Evolutionary conservation across 352 stramenopile species (phyloP).

Genomic region (Blastocystis sp.): DNA sequence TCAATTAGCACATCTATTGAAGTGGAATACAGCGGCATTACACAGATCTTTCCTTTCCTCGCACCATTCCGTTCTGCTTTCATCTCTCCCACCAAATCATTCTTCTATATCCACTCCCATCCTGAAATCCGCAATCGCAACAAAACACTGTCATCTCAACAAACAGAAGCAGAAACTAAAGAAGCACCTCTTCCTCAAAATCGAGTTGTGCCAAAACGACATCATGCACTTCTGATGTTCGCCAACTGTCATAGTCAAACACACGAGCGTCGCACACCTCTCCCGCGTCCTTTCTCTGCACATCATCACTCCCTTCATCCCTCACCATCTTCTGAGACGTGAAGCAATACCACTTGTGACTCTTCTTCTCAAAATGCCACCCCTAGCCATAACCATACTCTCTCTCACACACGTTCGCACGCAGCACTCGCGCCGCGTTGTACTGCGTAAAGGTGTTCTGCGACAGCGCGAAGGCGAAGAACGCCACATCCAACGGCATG

Average conservation of each 20-base stretch:
- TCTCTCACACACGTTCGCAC: background rate
- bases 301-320: background rate
- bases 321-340: background rate
- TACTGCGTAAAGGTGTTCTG: constrained; percentile 49
- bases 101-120: too few relatives aligned
- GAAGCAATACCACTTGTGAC: constrained; percentile 32
- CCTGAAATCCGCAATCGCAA: too few relatives aligned
- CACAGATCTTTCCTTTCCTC: too few relatives aligned
- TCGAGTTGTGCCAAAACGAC: background rate
- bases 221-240: background rate
- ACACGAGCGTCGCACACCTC: constrained; percentile 34
- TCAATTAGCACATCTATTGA: too few relatives aligned
- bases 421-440: background rate
- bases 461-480: constrained; percentile 41
- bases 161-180: background rate
- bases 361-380: background rate
- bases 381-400: too few relatives aligned
- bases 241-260: constrained; percentile 51
- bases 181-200: constrained; percentile 32
- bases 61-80: too few relatives aligned
- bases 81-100: too few relatives aligned
- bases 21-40: too few relatives aligned
- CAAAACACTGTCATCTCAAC: too few relatives aligned
- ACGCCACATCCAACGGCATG: constrained; percentile 31
- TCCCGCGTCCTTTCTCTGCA: constrained; percentile 24